phyloP scores from a whole-genome alignment of 2,329 filamentous ascomycete genomes.

The Neonectria faginata region DNA sequence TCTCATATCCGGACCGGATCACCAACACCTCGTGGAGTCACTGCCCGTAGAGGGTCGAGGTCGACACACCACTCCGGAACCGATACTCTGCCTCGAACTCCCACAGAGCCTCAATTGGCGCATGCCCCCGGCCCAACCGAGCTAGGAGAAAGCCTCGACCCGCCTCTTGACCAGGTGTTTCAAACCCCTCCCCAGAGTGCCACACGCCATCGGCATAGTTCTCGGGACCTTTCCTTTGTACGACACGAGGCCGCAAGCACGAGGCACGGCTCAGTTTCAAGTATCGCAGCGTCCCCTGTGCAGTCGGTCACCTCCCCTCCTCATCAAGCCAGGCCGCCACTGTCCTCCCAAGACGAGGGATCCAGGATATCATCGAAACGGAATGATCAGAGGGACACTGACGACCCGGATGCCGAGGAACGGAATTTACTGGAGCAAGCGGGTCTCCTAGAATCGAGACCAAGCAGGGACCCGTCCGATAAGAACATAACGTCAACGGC shows the following conservation, averaged over 20 bases:
- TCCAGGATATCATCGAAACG: constrained; percentile 32
- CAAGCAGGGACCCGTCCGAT: constrained; percentile 48
- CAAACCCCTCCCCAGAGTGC: constrained; percentile 49
- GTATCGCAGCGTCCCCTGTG: constrained; percentile 45
- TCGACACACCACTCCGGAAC: constrained; percentile 41
- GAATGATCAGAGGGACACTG: constrained; percentile 42
- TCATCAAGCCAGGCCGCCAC: constrained; percentile 32
- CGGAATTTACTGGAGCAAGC: constrained; percentile 75
- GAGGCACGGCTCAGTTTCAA: constrained; percentile 50
- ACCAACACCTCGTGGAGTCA: constrained; percentile 40
- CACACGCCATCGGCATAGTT: constrained; percentile 43
- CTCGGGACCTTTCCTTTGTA: constrained; percentile 41
- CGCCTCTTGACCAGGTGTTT: constrained; percentile 47
- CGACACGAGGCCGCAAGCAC: constrained; percentile 40
- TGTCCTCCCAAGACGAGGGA: constrained; percentile 38
- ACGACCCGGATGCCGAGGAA: constrained; percentile 74
- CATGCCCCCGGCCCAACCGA: constrained; percentile 38
- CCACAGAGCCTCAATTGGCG: constrained; percentile 40
- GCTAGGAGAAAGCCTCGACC: constrained; percentile 37
- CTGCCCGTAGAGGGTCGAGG: constrained; percentile 46
- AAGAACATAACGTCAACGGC: constrained; percentile 52
- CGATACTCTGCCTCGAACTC: constrained; percentile 45
- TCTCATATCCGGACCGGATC: constrained; percentile 42
- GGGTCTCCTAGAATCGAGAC: constrained; percentile 66
- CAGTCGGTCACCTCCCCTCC: constrained; percentile 42